These are phyloP conservation scores for Pseudonitzschia multiseries DNA, from an alignment of 108 stramenopile species.

Conservation along the genomic window DNA sequence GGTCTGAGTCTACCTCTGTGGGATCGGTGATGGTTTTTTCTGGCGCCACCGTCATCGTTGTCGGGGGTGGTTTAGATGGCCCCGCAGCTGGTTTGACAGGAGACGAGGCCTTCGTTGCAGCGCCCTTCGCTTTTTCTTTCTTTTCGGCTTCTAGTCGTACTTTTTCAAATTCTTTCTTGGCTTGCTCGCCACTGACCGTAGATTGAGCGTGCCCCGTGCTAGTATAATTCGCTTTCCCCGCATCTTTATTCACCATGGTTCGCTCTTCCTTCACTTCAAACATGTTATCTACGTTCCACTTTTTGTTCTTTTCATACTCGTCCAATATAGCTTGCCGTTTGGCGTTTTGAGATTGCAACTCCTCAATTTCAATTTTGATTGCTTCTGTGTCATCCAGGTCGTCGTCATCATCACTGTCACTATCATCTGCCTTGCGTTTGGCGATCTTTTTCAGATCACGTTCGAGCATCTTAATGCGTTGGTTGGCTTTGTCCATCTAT, in stretches of 20 bases:
- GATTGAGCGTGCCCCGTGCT: conserved; percentile 67
- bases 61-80: conserved; percentile 22
- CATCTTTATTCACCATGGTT: conserved; percentile 87
- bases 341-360: conserved; percentile 61
- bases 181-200: conserved; percentile 41
- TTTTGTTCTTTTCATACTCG: conserved; percentile 94
- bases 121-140: conserved; percentile 15
- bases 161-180: conserved; percentile 41
- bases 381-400: conserved; percentile 87
- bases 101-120: not conserved
- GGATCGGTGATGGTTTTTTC: conserved; percentile 21
- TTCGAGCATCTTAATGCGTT: conserved; percentile 82
- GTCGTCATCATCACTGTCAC: conserved; percentile 73
- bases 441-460: conserved; percentile 53
- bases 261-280: conserved; percentile 91
- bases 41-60: conserved; percentile 10
- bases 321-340: conserved; percentile 74
- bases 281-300: conserved; percentile 98
- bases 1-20: conserved; percentile 45
- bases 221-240: conserved; percentile 65
- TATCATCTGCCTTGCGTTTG: conserved; percentile 31
- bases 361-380: conserved; percentile 73
- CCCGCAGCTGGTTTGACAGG: conserved; percentile 33
- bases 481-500: conserved; percentile 78
- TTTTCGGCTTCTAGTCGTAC: conserved; percentile 18